A percentile compares a stretch with the other conserved stretches of the same genome.
phyloP scores from a whole-genome alignment of 352 stramenopile genomes.

The Phytophthora constricta region DNA sequence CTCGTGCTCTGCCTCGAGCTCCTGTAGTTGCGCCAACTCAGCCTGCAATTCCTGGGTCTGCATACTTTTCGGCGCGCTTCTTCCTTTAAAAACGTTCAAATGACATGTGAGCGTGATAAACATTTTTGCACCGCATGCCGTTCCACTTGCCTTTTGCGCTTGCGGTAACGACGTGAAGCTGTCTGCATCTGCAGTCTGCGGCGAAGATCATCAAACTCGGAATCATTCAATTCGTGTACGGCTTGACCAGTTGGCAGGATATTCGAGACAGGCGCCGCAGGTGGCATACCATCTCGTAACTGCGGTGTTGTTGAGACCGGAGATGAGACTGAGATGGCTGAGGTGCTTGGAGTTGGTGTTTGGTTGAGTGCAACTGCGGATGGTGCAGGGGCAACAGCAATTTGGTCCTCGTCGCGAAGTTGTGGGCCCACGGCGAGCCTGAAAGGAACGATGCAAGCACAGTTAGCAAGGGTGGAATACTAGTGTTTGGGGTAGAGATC shows the following conservation, averaged over 20 bases:
- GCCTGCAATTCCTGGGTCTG: slow-evolving; percentile 25
- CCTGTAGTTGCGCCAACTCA: slow-evolving; percentile 25
- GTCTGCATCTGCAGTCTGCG: slow-evolving; percentile 45
- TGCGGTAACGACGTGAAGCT: slow-evolving; percentile 43
- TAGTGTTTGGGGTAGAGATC: background rate
- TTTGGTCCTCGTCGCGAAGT: background rate
- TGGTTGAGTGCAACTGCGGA: too few relatives aligned
- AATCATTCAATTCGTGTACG: slow-evolving; percentile 27
- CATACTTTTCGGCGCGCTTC: slow-evolving; percentile 25
- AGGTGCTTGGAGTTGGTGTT: too few relatives aligned
- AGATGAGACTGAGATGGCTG: background rate
- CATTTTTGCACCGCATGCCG: background rate
- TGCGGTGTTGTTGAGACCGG: background rate
- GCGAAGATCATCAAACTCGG: slow-evolving; percentile 37
- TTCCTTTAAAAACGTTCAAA: slow-evolving; percentile 17
- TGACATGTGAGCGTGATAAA: background rate
- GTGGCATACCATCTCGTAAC: background rate
- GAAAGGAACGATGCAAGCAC: background rate
- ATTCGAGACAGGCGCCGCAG: background rate
- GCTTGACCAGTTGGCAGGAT: slow-evolving; percentile 23
- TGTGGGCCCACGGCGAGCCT: background rate
- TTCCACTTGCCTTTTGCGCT: slow-evolving; percentile 37
- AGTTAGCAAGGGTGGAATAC: background rate
- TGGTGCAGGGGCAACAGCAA: background rate
- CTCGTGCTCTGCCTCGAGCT: slow-evolving; percentile 21